These are phyloP conservation scores for Mycosarcoma mackinlayi DNA, from an alignment of 1,284 basidiomycete genomes.

Conservation along the genomic window DNA sequence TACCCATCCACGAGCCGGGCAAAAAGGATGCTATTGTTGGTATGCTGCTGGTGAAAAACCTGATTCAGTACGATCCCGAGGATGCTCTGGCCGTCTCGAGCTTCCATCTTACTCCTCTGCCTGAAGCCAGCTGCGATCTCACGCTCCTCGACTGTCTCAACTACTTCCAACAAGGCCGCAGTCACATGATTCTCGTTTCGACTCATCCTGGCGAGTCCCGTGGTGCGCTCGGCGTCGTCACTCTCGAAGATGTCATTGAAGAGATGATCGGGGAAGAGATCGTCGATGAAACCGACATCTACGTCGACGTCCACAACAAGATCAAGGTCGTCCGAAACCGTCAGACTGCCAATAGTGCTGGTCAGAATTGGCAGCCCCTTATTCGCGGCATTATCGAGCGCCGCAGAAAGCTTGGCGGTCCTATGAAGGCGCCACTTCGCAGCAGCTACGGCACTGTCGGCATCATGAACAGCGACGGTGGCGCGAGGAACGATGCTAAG, in stretches of 20 bases:
- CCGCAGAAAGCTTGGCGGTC: conserved; percentile 58
- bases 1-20: conserved; percentile 86
- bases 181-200: conserved; percentile 89
- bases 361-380: conserved; percentile 62
- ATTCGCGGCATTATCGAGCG: conserved; percentile 67
- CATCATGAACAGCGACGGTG: conserved; percentile 22
- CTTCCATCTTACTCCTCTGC: conserved; percentile 76
- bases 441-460: conserved; percentile 56
- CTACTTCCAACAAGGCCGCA: conserved; percentile 85
- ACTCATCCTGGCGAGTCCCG: conserved; percentile 81
- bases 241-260: conserved; percentile 72
- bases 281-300: conserved; percentile 67
- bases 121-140: conserved; percentile 86
- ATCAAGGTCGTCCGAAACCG: conserved; percentile 57
- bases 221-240: conserved; percentile 74
- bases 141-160: conserved; percentile 72
- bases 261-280: conserved; percentile 72
- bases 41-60: conserved; percentile 79
- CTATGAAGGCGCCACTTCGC: conserved; percentile 56
- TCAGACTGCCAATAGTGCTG: conserved; percentile 22
- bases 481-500: conserved; percentile 25
- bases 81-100: conserved; percentile 78
- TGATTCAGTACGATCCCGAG: conserved; percentile 89
- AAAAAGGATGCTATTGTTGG: conserved; percentile 84
- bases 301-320: conserved; percentile 65